Percentiles rank a stretch among this genome's conserved stretches.
Conservation (phyloP, 495 filamentous ascomycete genomes). For the Podospora pseudocomata region DNA sequence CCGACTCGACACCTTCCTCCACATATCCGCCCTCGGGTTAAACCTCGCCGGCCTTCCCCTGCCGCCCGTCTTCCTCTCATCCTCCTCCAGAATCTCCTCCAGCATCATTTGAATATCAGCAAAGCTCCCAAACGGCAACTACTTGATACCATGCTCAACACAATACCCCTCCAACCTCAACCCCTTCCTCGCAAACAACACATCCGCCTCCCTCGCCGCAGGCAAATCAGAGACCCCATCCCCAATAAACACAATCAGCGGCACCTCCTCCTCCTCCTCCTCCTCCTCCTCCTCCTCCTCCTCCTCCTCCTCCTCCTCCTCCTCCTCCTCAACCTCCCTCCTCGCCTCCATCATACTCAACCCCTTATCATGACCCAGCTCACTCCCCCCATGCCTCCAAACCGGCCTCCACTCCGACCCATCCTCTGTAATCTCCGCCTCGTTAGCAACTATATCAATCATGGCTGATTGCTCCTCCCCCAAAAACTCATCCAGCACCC, state of each 20-base stretch:
- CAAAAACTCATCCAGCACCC: conserved; percentile 61
- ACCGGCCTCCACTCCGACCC: conserved; percentile 64
- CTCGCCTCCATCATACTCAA: conserved; percentile 49
- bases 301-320: conserved; percentile 51
- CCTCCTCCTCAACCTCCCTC: conserved; percentile 55
- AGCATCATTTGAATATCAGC: conserved; percentile 65
- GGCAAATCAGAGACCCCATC: conserved; percentile 75
- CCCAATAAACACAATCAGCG: conserved; percentile 72
- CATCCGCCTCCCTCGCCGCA: conserved; percentile 69
- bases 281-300: conserved; percentile 61
- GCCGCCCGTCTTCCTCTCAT: conserved; percentile 62
- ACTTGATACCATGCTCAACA: conserved; percentile 58
- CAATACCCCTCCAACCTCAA: conserved; percentile 71
- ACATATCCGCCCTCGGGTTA: conserved; percentile 70
- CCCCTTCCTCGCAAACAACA: conserved; percentile 68
- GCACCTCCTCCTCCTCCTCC: conserved; percentile 53
- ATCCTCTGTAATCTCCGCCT: conserved; percentile 56
- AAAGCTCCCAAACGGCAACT: conserved; percentile 65
- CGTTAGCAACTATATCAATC: conserved; percentile 72
- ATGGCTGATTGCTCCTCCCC: conserved; percentile 50
- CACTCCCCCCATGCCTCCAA: conserved; percentile 61
- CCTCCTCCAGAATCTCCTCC: conserved; percentile 55
- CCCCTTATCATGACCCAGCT: conserved; percentile 70
- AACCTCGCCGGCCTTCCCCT: conserved; percentile 59
- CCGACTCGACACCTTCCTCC: conserved; percentile 61